phyloP scores from a whole-genome alignment of 2,329 filamentous ascomycete species.

The Fusarium coffeatum region DNA sequence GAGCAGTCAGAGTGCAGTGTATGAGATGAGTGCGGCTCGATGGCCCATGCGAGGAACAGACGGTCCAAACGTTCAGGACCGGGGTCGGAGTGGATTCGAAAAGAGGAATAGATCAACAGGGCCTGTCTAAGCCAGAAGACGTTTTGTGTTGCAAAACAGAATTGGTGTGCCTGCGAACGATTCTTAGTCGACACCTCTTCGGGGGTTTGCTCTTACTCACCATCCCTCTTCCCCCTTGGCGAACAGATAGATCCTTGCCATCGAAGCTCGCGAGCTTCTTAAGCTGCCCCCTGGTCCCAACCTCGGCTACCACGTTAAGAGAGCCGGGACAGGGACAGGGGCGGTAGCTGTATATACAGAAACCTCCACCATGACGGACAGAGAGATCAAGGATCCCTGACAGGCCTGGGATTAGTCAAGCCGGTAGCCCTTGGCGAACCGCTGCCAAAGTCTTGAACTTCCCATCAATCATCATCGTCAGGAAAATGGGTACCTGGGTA shows the following conservation, averaged over 20 bases:
- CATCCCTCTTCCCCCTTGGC: constrained; percentile 18
- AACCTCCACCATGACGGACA: constrained; percentile 38
- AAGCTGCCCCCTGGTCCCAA: constrained; percentile 25
- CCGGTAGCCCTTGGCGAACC: constrained; percentile 35
- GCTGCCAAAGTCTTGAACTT: constrained; percentile 26
- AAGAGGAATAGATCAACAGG: constrained; percentile 43
- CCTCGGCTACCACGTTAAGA: constrained; percentile 36
- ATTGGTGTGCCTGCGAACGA: constrained; percentile 29
- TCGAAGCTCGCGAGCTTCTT: constrained; percentile 8
- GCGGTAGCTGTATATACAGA: neutral
- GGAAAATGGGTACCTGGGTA: constrained; percentile 12
- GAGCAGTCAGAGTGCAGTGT: constrained; percentile 5
- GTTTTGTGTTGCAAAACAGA: constrained; percentile 17
- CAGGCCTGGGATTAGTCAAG: constrained; percentile 19
- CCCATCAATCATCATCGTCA: constrained; percentile 36
- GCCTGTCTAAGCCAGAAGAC: constrained; percentile 35
- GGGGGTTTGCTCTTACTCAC: constrained; percentile 21
- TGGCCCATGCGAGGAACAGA: constrained; percentile 31
- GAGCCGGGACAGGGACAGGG: constrained; percentile 29
- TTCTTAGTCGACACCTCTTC: constrained; percentile 34
- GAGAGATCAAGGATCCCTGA: constrained; percentile 30
- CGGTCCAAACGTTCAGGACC: constrained; percentile 25
- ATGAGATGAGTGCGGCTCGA: constrained; percentile 2
- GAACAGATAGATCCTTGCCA: constrained; percentile 5
- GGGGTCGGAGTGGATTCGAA: constrained; percentile 35